Conservation (phyloP, 345 rosid genomes). For the Orychophragmus violaceus region DNA sequence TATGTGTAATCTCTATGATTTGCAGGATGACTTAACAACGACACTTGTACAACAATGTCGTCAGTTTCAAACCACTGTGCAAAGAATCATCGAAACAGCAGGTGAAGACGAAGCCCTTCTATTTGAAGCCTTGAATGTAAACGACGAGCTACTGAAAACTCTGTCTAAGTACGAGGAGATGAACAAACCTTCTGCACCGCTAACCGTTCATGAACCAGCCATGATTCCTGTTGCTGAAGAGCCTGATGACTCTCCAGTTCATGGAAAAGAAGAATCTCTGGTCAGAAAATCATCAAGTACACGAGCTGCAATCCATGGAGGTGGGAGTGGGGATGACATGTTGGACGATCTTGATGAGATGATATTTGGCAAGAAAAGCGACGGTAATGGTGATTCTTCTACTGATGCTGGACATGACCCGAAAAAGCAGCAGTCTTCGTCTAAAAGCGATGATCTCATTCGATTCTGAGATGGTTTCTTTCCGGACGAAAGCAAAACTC, state of each 20-base stretch:
- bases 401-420: constrained; percentile 34
- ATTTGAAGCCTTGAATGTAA: constrained; percentile 92
- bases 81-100: constrained; percentile 81
- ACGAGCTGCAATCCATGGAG: constrained; percentile 41
- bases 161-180: constrained; percentile 72
- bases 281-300: constrained; percentile 65
- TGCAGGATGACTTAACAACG: constrained; percentile 78
- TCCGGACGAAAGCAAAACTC: not conserved
- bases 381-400: constrained; percentile 36
- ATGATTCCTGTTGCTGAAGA: constrained; percentile 91
- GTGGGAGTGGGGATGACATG: constrained; percentile 75
- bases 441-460: constrained; percentile 83
- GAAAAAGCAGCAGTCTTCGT: constrained; percentile 55
- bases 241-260: constrained; percentile 63
- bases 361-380: constrained; percentile 90
- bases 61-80: constrained; percentile 60
- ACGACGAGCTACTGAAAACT: constrained; percentile 84
- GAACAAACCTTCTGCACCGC: constrained; percentile 46
- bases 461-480: constrained; percentile 39
- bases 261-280: constrained; percentile 57
- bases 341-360: constrained; percentile 98
- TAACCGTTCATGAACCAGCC: constrained; percentile 62
- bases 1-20: not conserved
- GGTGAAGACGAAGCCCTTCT: constrained; percentile 89
- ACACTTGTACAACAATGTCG: constrained; percentile 84